Evolutionary conservation across 1,139 yeast genomes (phyloP).

Genomic region (Geotrichum cucujoidarum): DNA sequence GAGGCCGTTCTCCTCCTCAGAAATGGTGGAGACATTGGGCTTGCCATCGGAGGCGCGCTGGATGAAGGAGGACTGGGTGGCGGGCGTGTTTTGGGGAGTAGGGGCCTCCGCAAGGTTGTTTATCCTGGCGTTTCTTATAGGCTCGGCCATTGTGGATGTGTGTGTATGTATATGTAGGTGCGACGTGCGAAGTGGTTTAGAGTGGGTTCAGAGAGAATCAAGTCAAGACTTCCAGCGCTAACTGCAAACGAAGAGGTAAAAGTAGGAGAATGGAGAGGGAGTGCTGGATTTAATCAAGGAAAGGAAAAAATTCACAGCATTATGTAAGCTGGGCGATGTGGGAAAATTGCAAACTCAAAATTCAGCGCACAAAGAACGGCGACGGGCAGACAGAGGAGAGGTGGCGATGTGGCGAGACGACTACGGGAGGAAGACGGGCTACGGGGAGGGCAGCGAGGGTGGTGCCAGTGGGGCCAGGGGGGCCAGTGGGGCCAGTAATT

Average conservation of each 20-base stretch:
- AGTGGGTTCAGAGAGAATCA: not conserved
- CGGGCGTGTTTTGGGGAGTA: slow-evolving; percentile 98
- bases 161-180: not conserved
- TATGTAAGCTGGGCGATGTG: too few relatives aligned
- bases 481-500: too few relatives aligned
- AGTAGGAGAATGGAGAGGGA: not conserved
- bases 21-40: slow-evolving; percentile 77
- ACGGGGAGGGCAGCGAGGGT: too few relatives aligned
- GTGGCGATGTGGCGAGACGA: too few relatives aligned
- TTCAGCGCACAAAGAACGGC: too few relatives aligned
- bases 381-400: too few relatives aligned
- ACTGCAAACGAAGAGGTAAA: too few relatives aligned
- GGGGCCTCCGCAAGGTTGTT: slow-evolving; percentile 91
- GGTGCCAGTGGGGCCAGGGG: too few relatives aligned
- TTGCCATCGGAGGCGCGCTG: slow-evolving; percentile 45
- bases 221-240: too few relatives aligned
- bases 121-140: slow-evolving; percentile 55
- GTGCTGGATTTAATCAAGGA: not conserved
- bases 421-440: too few relatives aligned
- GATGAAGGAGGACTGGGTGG: slow-evolving; percentile 66
- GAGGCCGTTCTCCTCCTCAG: slow-evolving; percentile 46
- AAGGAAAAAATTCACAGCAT: not conserved
- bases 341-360: too few relatives aligned
- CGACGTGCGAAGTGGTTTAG: not conserved
- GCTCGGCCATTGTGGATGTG: slow-evolving; percentile 53